Evolutionary conservation across 805 yeast genomes (phyloP), one percentile per base, ranked within the genome.

Genomic region (Candida ovalis): DNA sequence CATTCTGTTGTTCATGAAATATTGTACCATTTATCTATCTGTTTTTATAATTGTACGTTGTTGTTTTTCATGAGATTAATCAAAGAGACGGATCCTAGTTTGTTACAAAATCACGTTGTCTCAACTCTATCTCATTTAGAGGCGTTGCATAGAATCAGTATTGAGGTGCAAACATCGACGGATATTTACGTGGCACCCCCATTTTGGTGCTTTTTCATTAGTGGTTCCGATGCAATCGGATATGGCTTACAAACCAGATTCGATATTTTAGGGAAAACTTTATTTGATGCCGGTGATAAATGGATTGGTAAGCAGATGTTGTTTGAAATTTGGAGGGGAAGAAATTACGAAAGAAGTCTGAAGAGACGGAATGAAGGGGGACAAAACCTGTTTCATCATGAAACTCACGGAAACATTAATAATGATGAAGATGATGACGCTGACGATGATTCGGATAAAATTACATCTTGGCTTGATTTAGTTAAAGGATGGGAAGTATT

Each of bases 221-320:
- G 74, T 40, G 75, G 73, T 5, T 66, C 73, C 7, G 77, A 74
- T 53, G 71, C 71, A 0, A 57, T 64, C 4, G 68, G 63, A 30
- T 42, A 45, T 1, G 52, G 54, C 2, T 50, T 65, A 21, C 76
- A 71, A 50, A 49, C 55, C 8, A 59, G 68, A 43, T 66, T 58
- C 46, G 69, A 72, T 47, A 62, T 61, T 37, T 45, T 57, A 21
- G 58, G 72, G 4, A 68, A 73, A 64, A 50, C 56, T 6, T 57
- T 63, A 32, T 64, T 67, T 37, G 62, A 54, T 45, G 60, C 64
- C 15, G 76, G 67, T 8, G 60, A 74, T 48, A 75, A 74, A 52
- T 80, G 84, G 84, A 64, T 82, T 33, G 74, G 77, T 1, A 77
- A 77, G 53, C 84, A 80, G 56, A 69, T 78, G 24, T 61, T 78